A percentile compares a stretch with the other conserved stretches of the same genome.
Conservation (phyloP, 1,284 basidiomycete genomes). For the Wolfiporia cocos region DNA sequence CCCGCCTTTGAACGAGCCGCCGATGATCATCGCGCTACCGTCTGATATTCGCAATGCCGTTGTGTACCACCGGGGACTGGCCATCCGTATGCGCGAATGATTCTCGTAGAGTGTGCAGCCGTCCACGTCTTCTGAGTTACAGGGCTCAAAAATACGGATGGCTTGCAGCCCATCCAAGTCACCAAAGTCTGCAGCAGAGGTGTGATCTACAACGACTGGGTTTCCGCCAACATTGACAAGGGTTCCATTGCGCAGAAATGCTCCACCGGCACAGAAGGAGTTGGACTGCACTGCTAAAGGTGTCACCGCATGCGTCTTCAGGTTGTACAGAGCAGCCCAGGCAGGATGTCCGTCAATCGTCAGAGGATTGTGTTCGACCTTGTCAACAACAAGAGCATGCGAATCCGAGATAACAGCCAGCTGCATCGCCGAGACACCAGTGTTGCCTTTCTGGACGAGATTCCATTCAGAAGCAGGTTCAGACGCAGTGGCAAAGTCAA, state of each 20-base stretch:
- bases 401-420: slow-evolving; percentile 61
- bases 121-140: slow-evolving; percentile 41
- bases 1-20: slow-evolving; percentile 73
- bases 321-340: slow-evolving; percentile 72
- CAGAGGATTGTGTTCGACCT: slow-evolving; percentile 80
- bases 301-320: slow-evolving; percentile 54
- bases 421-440: slow-evolving; percentile 83
- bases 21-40: slow-evolving; percentile 77
- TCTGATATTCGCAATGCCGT: slow-evolving; percentile 65
- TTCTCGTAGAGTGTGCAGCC: slow-evolving; percentile 62
- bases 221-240: slow-evolving; percentile 76
- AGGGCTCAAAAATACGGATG: slow-evolving; percentile 69
- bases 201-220: slow-evolving; percentile 57
- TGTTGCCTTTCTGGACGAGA: slow-evolving; percentile 52
- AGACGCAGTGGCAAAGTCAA: slow-evolving; percentile 19
- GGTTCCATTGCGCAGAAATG: slow-evolving; percentile 71
- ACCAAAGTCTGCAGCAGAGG: slow-evolving; percentile 67
- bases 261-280: slow-evolving; percentile 85
- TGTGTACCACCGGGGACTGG: slow-evolving; percentile 74
- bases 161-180: slow-evolving; percentile 71
- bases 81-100: slow-evolving; percentile 57
- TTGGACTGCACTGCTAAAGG: slow-evolving; percentile 70
- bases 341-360: slow-evolving; percentile 68
- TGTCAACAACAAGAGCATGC: slow-evolving; percentile 75
- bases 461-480: slow-evolving; percentile 33